These are phyloP conservation scores for Artemisia tridentata DNA, from an alignment of 129 eudicot species.

Conservation along the genomic window DNA sequence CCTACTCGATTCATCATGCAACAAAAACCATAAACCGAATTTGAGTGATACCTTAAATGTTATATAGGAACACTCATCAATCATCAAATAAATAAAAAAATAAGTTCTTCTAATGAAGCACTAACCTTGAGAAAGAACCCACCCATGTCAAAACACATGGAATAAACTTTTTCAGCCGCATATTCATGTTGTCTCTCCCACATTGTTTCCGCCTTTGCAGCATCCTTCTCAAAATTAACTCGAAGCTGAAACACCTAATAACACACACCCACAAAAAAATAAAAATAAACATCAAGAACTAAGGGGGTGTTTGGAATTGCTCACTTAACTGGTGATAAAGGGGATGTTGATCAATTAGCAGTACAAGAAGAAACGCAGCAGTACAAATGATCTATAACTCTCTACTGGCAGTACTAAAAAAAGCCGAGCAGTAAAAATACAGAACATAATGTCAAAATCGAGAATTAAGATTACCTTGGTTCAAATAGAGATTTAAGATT, in stretches of 20 bases:
- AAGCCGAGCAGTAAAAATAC: too few relatives aligned
- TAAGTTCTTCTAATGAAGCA: slow-evolving; percentile 3
- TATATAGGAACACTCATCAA: background rate
- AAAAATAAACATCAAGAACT: background rate
- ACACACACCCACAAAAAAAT: background rate
- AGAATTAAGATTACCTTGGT: too few relatives aligned
- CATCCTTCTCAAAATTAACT: slow-evolving; percentile 80
- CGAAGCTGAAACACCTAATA: slow-evolving; percentile 79
- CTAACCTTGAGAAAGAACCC: slow-evolving; percentile 96
- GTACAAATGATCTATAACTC: too few relatives aligned
- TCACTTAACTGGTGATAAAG: too few relatives aligned
- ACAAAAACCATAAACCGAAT: slow-evolving; percentile 4
- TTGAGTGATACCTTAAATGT: background rate
- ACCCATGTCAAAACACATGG: slow-evolving; percentile 94
- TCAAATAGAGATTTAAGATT: too few relatives aligned
- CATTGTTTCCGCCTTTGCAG: slow-evolving; percentile 78
- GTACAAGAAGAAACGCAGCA: too few relatives aligned
- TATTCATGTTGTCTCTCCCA: slow-evolving; percentile 95
- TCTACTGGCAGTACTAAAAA: too few relatives aligned
- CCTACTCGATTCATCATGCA: background rate
- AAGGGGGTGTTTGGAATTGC: too few relatives aligned
- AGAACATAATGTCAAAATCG: too few relatives aligned
- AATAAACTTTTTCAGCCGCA: slow-evolving; percentile 90
- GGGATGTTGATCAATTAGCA: too few relatives aligned
- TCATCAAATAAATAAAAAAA: slow-evolving; percentile 19